Evolutionary conservation across 2,329 filamentous ascomycete genomes (phyloP), one percentile per base, ranked within the genome.

Genomic region (Penicillium capsulatum): DNA sequence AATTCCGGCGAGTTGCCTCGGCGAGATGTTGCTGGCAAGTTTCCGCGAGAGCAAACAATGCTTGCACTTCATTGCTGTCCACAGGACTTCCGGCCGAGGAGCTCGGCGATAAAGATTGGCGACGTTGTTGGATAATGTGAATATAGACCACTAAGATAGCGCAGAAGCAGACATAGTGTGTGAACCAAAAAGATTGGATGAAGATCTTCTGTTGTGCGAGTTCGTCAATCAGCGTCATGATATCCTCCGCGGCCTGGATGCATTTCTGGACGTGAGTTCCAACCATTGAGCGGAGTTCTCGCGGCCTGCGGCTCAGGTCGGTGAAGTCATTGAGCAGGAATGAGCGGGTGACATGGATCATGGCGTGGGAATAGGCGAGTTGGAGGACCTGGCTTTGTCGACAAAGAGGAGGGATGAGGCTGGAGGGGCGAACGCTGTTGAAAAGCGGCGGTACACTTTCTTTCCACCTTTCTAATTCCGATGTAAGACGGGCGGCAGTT

Each of bases 1-100:
- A 72, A 20, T 72, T 72, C 9, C 61, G 65, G 2, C 66, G 64
- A 3, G 70, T 72, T 2, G 70, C 71, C 37, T 67, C 62, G 2
- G 68, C 69, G 10, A 74, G 61, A 44, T 73, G 68, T 8, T 61
- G 58, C 31, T 73, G 60, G 40, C 69, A 72, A n/a, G 59, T 54
- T 37, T 72, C 69, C 2, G 69, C 70, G 7, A 70, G 61, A 10
- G 60, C 49, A 20, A 73, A 64, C 2, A 73, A 55, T 9, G 60
- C 55, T 3, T 53, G 50, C 15, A 60, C 31, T 17, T 55, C 50
- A 22, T 44, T 45, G 4, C 37, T 38, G n/a, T 57, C 50, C 14
- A 49, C 44, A 3, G 47, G 47, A 31, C 50, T 53, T 15, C 39
- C 44, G 2, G 39, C 43, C 1, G 51, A 51, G 2, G 58, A 52